Evolutionary conservation across 1,284 basidiomycete species (phyloP), one percentile per base, ranked within the genome.

Genomic region (Pascua sp.): DNA sequence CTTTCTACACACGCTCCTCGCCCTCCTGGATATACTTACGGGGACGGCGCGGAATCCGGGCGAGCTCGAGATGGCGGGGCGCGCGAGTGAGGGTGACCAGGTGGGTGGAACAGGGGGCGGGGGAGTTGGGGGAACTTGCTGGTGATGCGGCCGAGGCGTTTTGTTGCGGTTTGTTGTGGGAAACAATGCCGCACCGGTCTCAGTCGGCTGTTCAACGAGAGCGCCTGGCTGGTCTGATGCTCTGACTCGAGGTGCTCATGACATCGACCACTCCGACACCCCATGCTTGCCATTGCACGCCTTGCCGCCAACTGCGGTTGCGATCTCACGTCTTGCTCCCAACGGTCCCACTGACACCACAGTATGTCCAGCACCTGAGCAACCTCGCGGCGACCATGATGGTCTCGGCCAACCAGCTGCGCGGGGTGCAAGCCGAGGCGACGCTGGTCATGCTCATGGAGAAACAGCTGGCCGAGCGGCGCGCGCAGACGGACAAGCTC

Each of bases 361-460:
- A 75, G 74, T 76, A 75, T 48, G 69, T 76, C 18, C 72, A 75
- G 60, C 74, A 76, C 54, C 47, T 76, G 43, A 67, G 63, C 1
- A 75, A 76, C 55, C 57, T 76, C 10, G 66, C 71, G 0, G 72
- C 72, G 12, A 72, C 64, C 2, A 72, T 76, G 69, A 76, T 76
- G 70, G 67, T 76, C 0, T 57, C 69, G 7, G 67, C 68, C 2
- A 76, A 76, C 50, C 69, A 72, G 60, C 65, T 71, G 4, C 60
- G 73, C 3, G 62, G 66, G 7, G 63, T 70, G 4, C 73, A 75
- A 47, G 72, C 72, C 42, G 73, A 76, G 45, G 63, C 68, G 32
- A 74, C 73, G n/a, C 59, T 76, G 16, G 69, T 74, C 11, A 55
- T 76, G 59, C 60, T 76, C 36, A 69, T 76, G 67, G 72, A 76